Conservation (phyloP, 2,329 filamentous ascomycete species). For the Penicillium italicum region DNA sequence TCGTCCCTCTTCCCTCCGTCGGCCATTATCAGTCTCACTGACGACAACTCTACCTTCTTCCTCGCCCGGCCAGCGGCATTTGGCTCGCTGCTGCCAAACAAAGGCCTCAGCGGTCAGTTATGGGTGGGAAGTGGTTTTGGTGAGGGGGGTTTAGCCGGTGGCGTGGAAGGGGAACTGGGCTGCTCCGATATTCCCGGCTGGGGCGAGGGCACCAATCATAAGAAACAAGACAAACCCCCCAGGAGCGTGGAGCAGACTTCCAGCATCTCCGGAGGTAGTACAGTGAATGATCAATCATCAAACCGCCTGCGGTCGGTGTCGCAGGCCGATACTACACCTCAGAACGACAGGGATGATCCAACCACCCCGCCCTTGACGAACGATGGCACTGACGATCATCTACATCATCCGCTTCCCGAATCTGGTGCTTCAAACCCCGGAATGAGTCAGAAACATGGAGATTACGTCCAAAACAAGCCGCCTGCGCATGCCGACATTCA, state of each 20-base stretch:
- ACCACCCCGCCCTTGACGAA: constrained; percentile 41
- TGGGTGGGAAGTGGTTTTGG: constrained; percentile 93
- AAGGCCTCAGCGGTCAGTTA: constrained; percentile 79
- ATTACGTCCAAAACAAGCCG: constrained; percentile 32
- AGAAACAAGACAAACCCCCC: constrained; percentile 23
- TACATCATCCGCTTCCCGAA: constrained; percentile 59
- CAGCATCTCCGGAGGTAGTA: constrained; percentile 24
- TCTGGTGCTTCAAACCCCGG: constrained; percentile 39
- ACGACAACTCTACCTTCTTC: constrained; percentile 98
- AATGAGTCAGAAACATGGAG: constrained; percentile 33
- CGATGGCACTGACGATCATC: constrained; percentile 82
- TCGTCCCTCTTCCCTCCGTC: constrained; percentile 92
- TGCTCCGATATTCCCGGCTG: constrained; percentile 94
- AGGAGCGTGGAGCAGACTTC: constrained; percentile 20
- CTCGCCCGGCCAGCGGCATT: constrained; percentile 89
- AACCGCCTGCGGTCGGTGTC: constrained; percentile 25
- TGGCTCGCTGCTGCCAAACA: constrained; percentile 70
- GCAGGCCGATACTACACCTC: constrained; percentile 20
- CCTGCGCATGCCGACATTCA: constrained; percentile 80
- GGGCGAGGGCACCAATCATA: constrained; percentile 58
- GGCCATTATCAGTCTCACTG: constrained; percentile 90
- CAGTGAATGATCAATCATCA: constrained; percentile 21
- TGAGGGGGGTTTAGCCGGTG: constrained; percentile 56
- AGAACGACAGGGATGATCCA: constrained; percentile 18
- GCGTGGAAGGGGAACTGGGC: constrained; percentile 77